Evolutionary conservation across 164 flowering plant species (phyloP), one percentile per base, ranked within the genome.

Genomic region (Saururus chinensis): DNA sequence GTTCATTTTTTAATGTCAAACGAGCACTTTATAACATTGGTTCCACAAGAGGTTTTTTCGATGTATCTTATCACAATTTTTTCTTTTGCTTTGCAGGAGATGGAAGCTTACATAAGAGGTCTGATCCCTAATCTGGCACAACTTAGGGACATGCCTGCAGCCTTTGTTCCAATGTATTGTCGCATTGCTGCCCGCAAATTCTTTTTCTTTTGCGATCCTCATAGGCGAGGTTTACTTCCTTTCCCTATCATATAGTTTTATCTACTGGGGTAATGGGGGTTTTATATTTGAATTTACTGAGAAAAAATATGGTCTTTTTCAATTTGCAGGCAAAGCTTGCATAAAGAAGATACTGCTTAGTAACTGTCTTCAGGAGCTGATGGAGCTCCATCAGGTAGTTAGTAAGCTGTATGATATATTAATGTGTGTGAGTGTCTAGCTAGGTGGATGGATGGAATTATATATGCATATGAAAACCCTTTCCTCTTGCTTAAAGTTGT

Each of bases 191-290:
- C 97, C 23, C 99, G 80, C 72, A 93, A 93, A 53, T 93, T 93
- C 80, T 88, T 90, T 78, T 93, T 93, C 85, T 93, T 93, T 68
- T 93, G 99, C 76, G 99, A 93, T 75, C 96, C 99, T 67, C 81
- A 85, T 67, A 88, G 95, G 70, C 86, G 97, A 85, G 99, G 98
- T 93, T 63, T 60, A 83, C 24, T 21, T 21, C 60, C 24, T 4
- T 30, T 57, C 60, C 21, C 35, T n/a, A 6, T 35, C 30, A 11
- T 16, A 7, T 35, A 35, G 22, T 23, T 55, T 9, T 4, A n/a
- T 20, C 9, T 22, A 53, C 1, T 55, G 37, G 37, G 2, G 37
- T 30, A 30, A 30, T n/a, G n/a, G n/a, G 11, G 42, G 6, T 17
- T 52, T 6, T 52, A 23, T 22, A n/a, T 23, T 7, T 23, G 17